These are phyloP conservation scores for Sclerotiophoma versabilis DNA, from an alignment of 2,329 filamentous ascomycete genomes.

Conservation along the genomic window DNA sequence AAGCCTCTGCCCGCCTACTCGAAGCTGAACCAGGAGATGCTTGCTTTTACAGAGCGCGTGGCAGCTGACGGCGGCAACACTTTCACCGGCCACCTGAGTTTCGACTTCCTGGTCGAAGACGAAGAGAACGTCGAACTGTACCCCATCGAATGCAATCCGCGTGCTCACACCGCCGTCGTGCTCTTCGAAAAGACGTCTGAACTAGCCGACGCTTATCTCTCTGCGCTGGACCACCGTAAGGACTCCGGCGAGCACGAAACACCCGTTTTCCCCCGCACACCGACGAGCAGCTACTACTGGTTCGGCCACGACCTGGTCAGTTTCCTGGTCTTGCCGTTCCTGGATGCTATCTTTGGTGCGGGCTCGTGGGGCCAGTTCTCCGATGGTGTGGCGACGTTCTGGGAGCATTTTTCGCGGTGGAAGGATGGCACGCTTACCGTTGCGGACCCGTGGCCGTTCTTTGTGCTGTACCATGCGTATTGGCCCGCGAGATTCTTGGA, in stretches of 20 bases:
- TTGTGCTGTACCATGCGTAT: conserved; percentile 61
- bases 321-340: conserved; percentile 52
- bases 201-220: conserved; percentile 40
- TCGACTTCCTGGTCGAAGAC: conserved; percentile 71
- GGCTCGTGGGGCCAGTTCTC: conserved; percentile 29
- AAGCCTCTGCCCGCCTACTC: conserved; percentile 63
- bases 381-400: conserved; percentile 42
- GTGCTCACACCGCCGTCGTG: conserved; percentile 71
- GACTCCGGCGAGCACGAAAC: conserved; percentile 9
- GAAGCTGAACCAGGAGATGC: conserved; percentile 65
- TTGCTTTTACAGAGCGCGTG: conserved; percentile 68
- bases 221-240: conserved; percentile 27
- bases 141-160: conserved; percentile 75
- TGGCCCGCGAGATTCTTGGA: conserved; percentile 61
- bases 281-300: conserved; percentile 63
- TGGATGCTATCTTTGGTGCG: conserved; percentile 29
- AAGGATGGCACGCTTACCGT: conserved; percentile 58
- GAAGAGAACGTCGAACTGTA: conserved; percentile 56
- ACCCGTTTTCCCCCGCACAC: conserved; percentile 31
- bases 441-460: conserved; percentile 60
- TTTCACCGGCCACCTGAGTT: conserved; percentile 74
- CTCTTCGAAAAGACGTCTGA: conserved; percentile 58
- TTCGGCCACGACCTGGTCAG: conserved; percentile 69
- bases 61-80: conserved; percentile 57
- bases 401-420: conserved; percentile 55